Conservation (phyloP, 768 basidiomycete species). For the Suillus alpinus region DNA sequence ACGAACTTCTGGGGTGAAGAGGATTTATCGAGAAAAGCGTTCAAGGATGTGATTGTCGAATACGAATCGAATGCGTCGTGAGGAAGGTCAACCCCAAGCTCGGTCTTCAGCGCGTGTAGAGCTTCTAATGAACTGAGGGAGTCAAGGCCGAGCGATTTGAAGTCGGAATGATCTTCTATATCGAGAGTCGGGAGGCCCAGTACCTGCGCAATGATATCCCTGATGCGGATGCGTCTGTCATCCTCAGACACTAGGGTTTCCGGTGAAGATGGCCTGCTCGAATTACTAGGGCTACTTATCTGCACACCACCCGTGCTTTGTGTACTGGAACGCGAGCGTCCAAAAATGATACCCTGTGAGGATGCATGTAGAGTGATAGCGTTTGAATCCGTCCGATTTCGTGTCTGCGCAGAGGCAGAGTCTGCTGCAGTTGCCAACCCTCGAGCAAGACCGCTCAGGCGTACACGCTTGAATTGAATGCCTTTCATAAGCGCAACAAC, state of each 20-base stretch:
- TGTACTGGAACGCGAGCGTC: constrained; percentile 26
- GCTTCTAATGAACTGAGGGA: constrained; percentile 66
- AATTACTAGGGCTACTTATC: constrained; percentile 7
- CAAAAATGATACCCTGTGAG: constrained; percentile 27
- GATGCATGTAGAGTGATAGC: constrained; percentile 24
- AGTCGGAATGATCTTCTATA: constrained; percentile 43
- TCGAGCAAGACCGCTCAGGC: constrained; percentile 46
- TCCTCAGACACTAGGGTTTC: constrained; percentile 39
- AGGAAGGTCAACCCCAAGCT: constrained; percentile 44
- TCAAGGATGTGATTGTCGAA: constrained; percentile 34
- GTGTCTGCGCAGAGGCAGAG: constrained; percentile 6
- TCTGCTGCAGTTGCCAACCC: constrained; percentile 38
- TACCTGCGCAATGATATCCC: constrained; percentile 41
- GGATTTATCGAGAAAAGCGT: constrained; percentile 8
- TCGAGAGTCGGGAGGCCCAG: constrained; percentile 29
- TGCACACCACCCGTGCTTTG: constrained; percentile 11
- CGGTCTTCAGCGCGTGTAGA: constrained; percentile 43
- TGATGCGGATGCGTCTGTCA: constrained; percentile 25
- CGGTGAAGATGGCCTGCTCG: constrained; percentile 32
- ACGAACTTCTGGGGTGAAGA: neutral
- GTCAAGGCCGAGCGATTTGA: constrained; percentile 61
- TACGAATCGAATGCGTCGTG: constrained; percentile 39
- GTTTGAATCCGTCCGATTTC: constrained; percentile 26
- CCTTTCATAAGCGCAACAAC: constrained; percentile 58
- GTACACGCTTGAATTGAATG: constrained; percentile 58